Evolutionary conservation across 441 rosid genomes (phyloP), one percentile per base, ranked within the genome.

Genomic region (Brassica hybrid): DNA sequence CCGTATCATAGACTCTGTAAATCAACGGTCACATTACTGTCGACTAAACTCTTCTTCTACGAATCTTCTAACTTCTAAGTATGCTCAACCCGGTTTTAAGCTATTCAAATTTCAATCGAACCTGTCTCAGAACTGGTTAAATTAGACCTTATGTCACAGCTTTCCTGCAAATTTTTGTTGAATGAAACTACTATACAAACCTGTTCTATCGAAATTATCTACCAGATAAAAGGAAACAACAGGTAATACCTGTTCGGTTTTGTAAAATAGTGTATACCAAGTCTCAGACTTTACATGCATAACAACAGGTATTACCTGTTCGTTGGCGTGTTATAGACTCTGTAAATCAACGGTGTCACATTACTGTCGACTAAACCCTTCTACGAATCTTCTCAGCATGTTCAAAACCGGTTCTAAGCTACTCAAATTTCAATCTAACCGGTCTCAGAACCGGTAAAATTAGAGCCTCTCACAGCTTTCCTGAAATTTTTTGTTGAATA

Each of bases 281-380:
- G 34, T 45, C 73, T 71, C 68, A 66, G 34, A 72, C 63, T 77
- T 77, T 77, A 77, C 76, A 72, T 66, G 81, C 65, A 66, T 77
- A 77, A 77, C 60, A 43, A 43, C 52, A 43, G 14, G 52, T 43
- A 43, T 43, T 4, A 43, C 52, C 52, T 6, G 7, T 71, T 72
- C 57, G 3, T 52, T 21, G 64, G 71, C 81, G 58, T 54, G 11
- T 16, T 54, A 54, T 16, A 54, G 11, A 17, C 58, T 54, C 58
- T 54, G 58, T 54, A 16, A 54, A 16, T 7, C 58, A 54, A 16
- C 58, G 58, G 21, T 54, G 58, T 54, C 21, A 52, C 58, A 50
- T 50, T 54, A 17, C 58, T 54, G 21, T 7, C 11, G 58, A 54
- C 58, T 16, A 62, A 23, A 59, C 60, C 9, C 60, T 71, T 54